Evolutionary conservation across 2,329 filamentous ascomycete genomes (phyloP).

Genomic region (Amauroascus verrucosus): DNA sequence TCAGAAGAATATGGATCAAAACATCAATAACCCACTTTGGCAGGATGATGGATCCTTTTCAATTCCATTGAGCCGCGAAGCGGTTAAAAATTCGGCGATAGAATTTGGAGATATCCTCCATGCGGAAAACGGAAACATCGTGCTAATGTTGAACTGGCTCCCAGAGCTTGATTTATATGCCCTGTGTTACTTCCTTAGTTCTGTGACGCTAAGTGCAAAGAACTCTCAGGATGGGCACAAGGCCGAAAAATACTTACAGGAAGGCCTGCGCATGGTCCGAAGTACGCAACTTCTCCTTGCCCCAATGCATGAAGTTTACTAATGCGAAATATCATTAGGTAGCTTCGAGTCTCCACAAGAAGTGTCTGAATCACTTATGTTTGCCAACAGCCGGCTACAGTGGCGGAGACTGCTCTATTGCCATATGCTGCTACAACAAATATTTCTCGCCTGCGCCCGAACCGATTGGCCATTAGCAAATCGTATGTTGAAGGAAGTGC

Average conservation of each 20-base stretch:
- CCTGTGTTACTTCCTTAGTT: conserved; percentile 50
- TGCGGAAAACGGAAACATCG: conserved; percentile 34
- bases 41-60: conserved; percentile 39
- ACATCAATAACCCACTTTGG: conserved; percentile 38
- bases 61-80: conserved; percentile 34
- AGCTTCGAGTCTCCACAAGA: conserved; percentile 33
- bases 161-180: conserved; percentile 50
- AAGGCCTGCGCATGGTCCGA: conserved; percentile 45
- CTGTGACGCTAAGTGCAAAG: conserved; percentile 45
- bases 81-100: conserved; percentile 29
- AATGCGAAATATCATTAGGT: conserved; percentile 18
- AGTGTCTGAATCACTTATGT: conserved; percentile 45
- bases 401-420: conserved; percentile 58
- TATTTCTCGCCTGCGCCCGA: conserved; percentile 58
- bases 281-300: conserved; percentile 25
- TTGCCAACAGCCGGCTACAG: conserved; percentile 48
- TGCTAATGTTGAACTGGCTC: conserved; percentile 51
- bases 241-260: conserved; percentile 47
- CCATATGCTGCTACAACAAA: conserved; percentile 61
- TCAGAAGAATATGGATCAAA: conserved; percentile 45
- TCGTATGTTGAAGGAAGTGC: conserved; percentile 47
- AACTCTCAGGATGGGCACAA: conserved; percentile 46
- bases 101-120: conserved; percentile 36
- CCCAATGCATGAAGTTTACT: neutral
- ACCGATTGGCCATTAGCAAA: conserved; percentile 59